Percentiles rank a stretch among this genome's conserved stretches.
These are phyloP conservation scores for Salix suchowensis DNA, from an alignment of 345 rosid genomes.

Conservation along the genomic window DNA sequence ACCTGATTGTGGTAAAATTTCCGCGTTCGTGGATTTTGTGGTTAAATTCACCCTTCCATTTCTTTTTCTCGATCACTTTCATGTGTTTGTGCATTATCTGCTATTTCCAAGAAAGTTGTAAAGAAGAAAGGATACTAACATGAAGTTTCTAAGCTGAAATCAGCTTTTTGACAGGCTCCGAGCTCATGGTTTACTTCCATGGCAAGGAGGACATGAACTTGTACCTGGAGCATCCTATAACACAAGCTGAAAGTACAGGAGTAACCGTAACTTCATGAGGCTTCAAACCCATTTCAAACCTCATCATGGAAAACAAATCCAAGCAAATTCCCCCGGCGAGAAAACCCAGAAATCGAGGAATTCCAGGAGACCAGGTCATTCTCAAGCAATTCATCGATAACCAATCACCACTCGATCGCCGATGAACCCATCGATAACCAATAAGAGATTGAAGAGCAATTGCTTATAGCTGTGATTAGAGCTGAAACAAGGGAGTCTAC, in stretches of 20 bases:
- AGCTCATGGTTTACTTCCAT: too few relatives aligned
- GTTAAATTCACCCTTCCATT: too few relatives aligned
- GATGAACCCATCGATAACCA: constrained; percentile 54
- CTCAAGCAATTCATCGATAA: constrained; percentile 59
- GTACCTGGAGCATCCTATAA: background rate
- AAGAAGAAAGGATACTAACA: too few relatives aligned
- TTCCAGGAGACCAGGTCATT: constrained; percentile 68
- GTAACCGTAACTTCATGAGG: constrained; percentile 50
- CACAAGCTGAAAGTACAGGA: constrained; percentile 55
- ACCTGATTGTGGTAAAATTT: too few relatives aligned
- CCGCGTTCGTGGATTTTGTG: too few relatives aligned
- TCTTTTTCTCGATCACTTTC: too few relatives aligned
- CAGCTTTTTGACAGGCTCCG: too few relatives aligned
- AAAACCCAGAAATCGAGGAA: constrained; percentile 52
- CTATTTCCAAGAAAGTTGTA: too few relatives aligned
- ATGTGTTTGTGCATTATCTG: too few relatives aligned
- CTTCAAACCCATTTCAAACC: constrained; percentile 31
- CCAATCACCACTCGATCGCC: constrained; percentile 53
- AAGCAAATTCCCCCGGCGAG: constrained; percentile 42
- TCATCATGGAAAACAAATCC: constrained; percentile 35
- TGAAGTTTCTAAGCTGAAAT: too few relatives aligned
- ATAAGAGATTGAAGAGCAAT: constrained; percentile 34
- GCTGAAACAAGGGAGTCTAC: constrained; percentile 42
- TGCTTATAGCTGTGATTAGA: constrained; percentile 33
- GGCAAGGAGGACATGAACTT: too few relatives aligned